Conservation (phyloP, 2,329 filamentous ascomycete genomes). For the Colletotrichum liriopes region DNA sequence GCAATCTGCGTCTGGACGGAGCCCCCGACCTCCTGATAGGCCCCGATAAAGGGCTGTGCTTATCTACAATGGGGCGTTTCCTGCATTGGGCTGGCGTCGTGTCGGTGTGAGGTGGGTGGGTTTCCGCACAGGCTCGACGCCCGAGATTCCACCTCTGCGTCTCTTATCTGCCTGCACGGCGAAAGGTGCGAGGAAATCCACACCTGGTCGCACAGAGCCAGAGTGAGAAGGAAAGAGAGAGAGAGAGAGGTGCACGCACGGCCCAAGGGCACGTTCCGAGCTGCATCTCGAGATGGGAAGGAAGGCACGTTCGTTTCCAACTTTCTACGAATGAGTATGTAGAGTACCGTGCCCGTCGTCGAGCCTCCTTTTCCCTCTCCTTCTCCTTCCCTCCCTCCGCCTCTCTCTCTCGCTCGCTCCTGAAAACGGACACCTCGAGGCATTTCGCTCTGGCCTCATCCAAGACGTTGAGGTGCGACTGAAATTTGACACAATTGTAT, state of each 20-base stretch:
- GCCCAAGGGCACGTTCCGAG: neutral
- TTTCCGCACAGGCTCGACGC: conserved; percentile 34
- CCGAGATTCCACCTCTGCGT: neutral
- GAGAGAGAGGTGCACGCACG: neutral
- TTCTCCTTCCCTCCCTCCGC: neutral
- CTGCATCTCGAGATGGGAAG: neutral
- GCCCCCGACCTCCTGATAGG: conserved; percentile 23
- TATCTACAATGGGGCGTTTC: neutral
- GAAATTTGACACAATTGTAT: neutral
- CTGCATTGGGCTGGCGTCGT: conserved; percentile 2
- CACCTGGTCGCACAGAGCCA: conserved; percentile 20
- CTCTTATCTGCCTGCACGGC: neutral
- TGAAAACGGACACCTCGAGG: neutral
- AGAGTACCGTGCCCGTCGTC: neutral
- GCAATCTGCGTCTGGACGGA: conserved; percentile 3
- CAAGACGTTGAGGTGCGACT: neutral
- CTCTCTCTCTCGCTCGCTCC: neutral
- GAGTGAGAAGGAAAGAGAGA: no score
- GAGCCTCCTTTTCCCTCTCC: neutral
- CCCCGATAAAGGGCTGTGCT: neutral
- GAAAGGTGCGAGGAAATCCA: conserved; percentile 23
- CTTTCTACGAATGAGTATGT: neutral
- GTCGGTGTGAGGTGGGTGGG: conserved; percentile 23
- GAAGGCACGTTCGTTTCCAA: neutral
- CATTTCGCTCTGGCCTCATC: neutral